Conservation (phyloP, 2,329 filamentous ascomycete genomes). For the Pyrenophora graminea region DNA sequence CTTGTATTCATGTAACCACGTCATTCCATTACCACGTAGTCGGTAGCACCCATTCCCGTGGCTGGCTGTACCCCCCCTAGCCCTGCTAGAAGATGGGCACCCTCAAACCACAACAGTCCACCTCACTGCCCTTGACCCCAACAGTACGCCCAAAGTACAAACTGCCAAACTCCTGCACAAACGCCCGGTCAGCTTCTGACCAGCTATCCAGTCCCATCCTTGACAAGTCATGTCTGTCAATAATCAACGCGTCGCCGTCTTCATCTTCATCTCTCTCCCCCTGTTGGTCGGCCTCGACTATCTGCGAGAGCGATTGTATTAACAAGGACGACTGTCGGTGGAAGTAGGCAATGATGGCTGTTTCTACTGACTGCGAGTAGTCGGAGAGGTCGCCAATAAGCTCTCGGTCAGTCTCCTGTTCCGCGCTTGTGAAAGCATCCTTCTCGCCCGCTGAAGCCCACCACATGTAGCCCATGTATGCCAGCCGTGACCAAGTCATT, state of each 20-base stretch:
- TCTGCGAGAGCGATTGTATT: conserved; percentile 64
- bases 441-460: conserved; percentile 84
- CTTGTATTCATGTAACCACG: conserved; percentile 2
- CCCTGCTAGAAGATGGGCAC: conserved; percentile 49
- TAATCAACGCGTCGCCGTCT: conserved; percentile 49
- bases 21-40: not conserved
- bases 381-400: conserved; percentile 50
- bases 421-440: conserved; percentile 58
- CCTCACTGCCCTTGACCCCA: conserved; percentile 67
- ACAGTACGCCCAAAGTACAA: conserved; percentile 69
- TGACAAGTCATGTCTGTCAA: conserved; percentile 68
- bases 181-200: conserved; percentile 71
- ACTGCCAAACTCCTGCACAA: conserved; percentile 65
- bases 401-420: conserved; percentile 56
- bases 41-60: conserved; percentile 12
- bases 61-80: not conserved
- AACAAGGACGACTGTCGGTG: conserved; percentile 73
- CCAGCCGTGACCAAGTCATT: conserved; percentile 69
- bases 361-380: conserved; percentile 59
- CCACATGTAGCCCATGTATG: conserved; percentile 86
- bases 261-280: conserved; percentile 44
- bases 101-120: conserved; percentile 74
- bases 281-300: conserved; percentile 59
- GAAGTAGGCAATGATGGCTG: conserved; percentile 79
- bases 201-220: conserved; percentile 78